These are phyloP conservation scores for Gracilaria domingensis DNA, from an alignment of 23 red algal species.

Conservation along the genomic window DNA sequence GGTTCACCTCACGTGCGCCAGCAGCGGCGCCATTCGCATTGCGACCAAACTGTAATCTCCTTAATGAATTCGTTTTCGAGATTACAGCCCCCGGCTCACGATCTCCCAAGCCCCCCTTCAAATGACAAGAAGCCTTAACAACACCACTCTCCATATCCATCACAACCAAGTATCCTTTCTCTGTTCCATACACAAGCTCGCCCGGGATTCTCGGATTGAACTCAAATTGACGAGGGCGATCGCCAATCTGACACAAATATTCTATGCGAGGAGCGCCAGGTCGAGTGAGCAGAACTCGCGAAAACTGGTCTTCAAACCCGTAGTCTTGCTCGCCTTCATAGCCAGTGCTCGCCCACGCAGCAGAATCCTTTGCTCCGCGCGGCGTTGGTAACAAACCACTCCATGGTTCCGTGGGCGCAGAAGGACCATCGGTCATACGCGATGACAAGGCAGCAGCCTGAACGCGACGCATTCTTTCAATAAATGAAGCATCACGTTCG, in stretches of 20 bases:
- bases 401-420: background rate
- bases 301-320: constrained; percentile 44
- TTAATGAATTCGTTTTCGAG: constrained; percentile 22
- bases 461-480: background rate
- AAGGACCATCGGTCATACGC: background rate
- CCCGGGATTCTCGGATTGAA: constrained; percentile 83
- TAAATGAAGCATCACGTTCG: background rate
- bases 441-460: constrained; percentile 12
- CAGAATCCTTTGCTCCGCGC: background rate
- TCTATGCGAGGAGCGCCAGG: constrained; percentile 65
- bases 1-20: constrained; percentile 3
- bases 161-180: constrained; percentile 79
- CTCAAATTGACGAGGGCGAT: constrained; percentile 96
- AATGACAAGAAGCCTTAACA: constrained; percentile 60
- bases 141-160: constrained; percentile 60
- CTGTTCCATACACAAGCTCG: constrained; percentile 85
- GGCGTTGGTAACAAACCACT: background rate
- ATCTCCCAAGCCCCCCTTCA: constrained; percentile 25
- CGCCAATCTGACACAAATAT: constrained; percentile 34
- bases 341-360: background rate
- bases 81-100: constrained; percentile 36
- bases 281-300: constrained; percentile 16
- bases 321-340: background rate
- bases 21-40: background rate
- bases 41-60: background rate